Evolutionary conservation across 495 filamentous ascomycete genomes (phyloP), one percentile per base, ranked within the genome.

Genomic region (Neurospora sp.): DNA sequence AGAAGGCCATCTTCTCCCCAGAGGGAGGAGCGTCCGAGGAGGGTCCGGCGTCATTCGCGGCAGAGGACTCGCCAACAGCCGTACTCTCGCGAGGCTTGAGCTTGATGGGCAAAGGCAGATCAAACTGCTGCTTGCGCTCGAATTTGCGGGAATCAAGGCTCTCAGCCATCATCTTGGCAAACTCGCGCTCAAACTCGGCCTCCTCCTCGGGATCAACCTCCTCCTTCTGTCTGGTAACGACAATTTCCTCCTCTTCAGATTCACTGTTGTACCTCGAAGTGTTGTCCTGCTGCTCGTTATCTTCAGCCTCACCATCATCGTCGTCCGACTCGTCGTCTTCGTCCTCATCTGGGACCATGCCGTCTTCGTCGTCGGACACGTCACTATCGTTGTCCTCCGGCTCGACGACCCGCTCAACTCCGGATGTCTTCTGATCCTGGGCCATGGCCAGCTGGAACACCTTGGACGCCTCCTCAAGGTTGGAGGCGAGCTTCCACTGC

Each of bases 121-220:
- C 96, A 78, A 99, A 97, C 59, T 96, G 84, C 40, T 90, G 90
- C 82, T 97, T 98, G 62, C 96, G 93, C 77, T 99, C 95, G 76
- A 96, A 96, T 76, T 95, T 96, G 71, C 96, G 88, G 9, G 94
- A 93, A 44, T 98, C 96, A 80, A 96, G 83, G 84, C 94, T 97
- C 78, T 99, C 96, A 74, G 94, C 87, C 96, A 98, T 98, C 90
- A 99, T 92, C 82, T 98, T 98, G 20, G 96, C 94, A 81, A 96
- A 94, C 83, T 98, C 96, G 77, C 96, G 93, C 77, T 98, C 96
- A 77, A 99, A 99, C 44, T 99, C 96, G 7, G 95, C 96, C 75
- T 98, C 96, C 59, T 90, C 92, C 82, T 97, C 94, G 0, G 96
- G 96, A 74, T 99, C 94, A 54, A 94, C 88, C 78, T 96, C 90